Evolutionary conservation across 495 filamentous ascomycete genomes (phyloP), one percentile per base, ranked within the genome.

Genomic region (Aspergillus panamensis): DNA sequence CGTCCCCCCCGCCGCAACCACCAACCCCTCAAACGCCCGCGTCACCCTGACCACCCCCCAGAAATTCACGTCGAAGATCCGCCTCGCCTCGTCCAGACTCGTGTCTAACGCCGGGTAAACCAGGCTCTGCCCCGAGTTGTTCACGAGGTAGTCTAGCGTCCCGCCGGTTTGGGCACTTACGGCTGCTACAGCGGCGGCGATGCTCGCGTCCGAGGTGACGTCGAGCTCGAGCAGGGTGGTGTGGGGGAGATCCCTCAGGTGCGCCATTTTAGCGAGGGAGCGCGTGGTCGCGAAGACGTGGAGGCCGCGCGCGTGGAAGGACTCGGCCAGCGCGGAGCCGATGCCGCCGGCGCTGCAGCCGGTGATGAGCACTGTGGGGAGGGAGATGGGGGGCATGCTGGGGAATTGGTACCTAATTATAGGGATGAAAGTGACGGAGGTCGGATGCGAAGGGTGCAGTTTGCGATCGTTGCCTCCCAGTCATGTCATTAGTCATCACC

Each of bases 91-190:
- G 5, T 78, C 67, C 0, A 85, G 54, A 31, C 74, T 66, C 20
- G 79, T 72, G 58, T 87, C 84, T 4, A 82, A 70, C 6, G 76
- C 72, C 0, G 85, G 84, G 53, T 73, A 71, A 6, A 79, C 77
- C 58, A 79, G 72, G 3, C 69, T 75, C 44, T 72, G 74, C 25
- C 85, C 85, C 16, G 84, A 84, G 63, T 89, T 89, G 66, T 90
- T 90, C 54, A 90, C 77, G 16, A 88, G 74, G 51, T 81, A 79
- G 65, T 87, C 81, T n/a, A 89, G 71, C 50, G 65, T 79, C 10
- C 82, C 83, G 50, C 75, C 76, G 0, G 82, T 86, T 32, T 81
- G 25, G n/a, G 72, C 69, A 21, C 74, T 81, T 40, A 86, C 81
- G 49, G 84, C 77, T 30, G 81, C 69, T 5, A 74, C 62, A 3